phyloP scores from a whole-genome alignment of 495 filamentous ascomycete genomes.

The Aspergillus kassunensis region DNA sequence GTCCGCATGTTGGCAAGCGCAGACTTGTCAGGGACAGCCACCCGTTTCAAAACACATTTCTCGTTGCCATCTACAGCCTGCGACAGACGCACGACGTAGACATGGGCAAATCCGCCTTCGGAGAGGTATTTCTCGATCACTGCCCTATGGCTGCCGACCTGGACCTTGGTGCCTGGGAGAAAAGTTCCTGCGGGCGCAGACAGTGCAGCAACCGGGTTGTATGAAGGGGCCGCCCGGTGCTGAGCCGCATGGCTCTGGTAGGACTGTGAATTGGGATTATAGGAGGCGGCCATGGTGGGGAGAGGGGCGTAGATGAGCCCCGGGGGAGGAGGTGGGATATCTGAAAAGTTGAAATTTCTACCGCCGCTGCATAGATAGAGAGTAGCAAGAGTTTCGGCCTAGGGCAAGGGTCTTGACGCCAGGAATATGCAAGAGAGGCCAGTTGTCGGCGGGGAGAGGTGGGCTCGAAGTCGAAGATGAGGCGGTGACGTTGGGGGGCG shows the following conservation, averaged over 20 bases:
- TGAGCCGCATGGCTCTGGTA: slow-evolving; percentile 31
- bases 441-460: slow-evolving; percentile 23
- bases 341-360: neutral
- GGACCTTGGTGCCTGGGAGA: slow-evolving; percentile 88
- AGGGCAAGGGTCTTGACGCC: neutral
- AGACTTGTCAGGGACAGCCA: slow-evolving; percentile 96
- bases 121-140: slow-evolving; percentile 98
- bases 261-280: slow-evolving; percentile 25
- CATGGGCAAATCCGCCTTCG: slow-evolving; percentile 97
- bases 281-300: slow-evolving; percentile 35
- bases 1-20: slow-evolving; percentile 92
- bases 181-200: slow-evolving; percentile 83
- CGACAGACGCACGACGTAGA: slow-evolving; percentile 88
- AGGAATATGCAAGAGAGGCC: slow-evolving; percentile 14
- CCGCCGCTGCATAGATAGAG: slow-evolving; percentile 23
- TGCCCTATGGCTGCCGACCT: slow-evolving; percentile 87
- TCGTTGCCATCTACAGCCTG: slow-evolving; percentile 75
- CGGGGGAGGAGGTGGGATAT: slow-evolving; percentile 17
- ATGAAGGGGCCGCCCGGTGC: slow-evolving; percentile 32
- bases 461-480: slow-evolving; percentile 2
- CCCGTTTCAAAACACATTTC: slow-evolving; percentile 86
- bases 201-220: slow-evolving; percentile 37
- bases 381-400: neutral
- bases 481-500: slow-evolving; percentile 14
- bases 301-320: slow-evolving; percentile 18